A percentile compares a stretch with the other conserved stretches of the same genome.
Evolutionary conservation across 768 basidiomycete genomes (phyloP).

Genomic region (Boletus reticulatus): DNA sequence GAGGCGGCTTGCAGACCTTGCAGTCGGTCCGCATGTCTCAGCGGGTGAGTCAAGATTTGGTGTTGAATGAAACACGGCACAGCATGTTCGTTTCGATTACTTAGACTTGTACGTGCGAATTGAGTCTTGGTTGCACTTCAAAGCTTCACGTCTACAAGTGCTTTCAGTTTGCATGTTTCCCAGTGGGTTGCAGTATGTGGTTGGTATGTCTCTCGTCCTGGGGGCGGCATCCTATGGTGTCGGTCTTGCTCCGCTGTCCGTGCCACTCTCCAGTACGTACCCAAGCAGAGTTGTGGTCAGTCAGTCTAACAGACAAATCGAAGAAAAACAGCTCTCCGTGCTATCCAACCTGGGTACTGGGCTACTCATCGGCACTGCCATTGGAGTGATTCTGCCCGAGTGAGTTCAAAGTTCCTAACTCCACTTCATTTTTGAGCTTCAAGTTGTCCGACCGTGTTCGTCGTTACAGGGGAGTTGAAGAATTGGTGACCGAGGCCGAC

Average conservation of each 20-base stretch:
- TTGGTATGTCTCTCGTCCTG: conserved; percentile 55
- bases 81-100: background rate
- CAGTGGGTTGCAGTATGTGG: conserved; percentile 21
- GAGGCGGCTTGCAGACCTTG: too few species aligned
- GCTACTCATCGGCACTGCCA: conserved; percentile 81
- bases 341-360: conserved; percentile 73
- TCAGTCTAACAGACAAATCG: conserved; percentile 30
- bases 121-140: background rate
- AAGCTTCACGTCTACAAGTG: background rate
- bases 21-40: too few species aligned
- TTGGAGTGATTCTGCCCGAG: conserved; percentile 94
- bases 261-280: conserved; percentile 62
- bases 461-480: conserved; percentile 67
- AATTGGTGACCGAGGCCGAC: conserved; percentile 40
- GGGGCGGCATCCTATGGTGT: conserved; percentile 62
- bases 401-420: conserved; percentile 48
- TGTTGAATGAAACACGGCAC: too few species aligned
- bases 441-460: background rate
- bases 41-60: too few species aligned
- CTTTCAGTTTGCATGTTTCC: conserved; percentile 18
- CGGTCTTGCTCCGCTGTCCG: conserved; percentile 74
- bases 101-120: background rate
- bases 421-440: background rate
- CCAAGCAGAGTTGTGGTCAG: background rate
- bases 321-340: conserved; percentile 43